Base-by-base conservation (phyloP, 768 basidiomycete genomes). In the Hydnomerulius pinastri region DNA sequence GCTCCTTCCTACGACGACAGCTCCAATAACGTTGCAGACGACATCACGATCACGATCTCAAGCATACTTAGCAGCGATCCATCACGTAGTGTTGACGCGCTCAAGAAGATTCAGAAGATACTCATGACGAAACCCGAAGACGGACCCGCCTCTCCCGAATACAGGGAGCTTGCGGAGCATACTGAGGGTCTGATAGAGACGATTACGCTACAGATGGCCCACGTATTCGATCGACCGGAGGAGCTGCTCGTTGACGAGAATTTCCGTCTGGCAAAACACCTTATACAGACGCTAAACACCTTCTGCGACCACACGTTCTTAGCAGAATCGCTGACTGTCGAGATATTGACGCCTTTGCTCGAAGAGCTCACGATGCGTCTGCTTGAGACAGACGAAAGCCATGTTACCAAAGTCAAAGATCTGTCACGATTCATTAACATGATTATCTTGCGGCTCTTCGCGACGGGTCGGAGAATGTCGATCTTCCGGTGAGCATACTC, bases 351-450 rank as follows among this genome's bases (percentile, higher is more conserved):
- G 9, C 82, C 86, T 1, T 72, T 99, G n/a, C 74, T 98, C 48
- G 91, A 94, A 61, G 94, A 98, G 70, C 72, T 99, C 58, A 96
- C 96, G 0, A 69, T 92, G 30, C 86, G 96, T 6, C 79, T 99
- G 18, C 79, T 99, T 17, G 91, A 97, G 66, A 98, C 96, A 24
- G 96, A 98, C 63, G 91, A 94, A 59, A 92, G 85, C 57, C 70
- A 77, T 13, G 80, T 89, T 40, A 83, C 82, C 65, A 88, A 92
- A 63, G 83, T 97, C 35, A 92, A 94, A 64, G 97, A 98, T 64
- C 64, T 98, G 50, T 94, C 93, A 5, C 84, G 91, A 43, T 98
- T 97, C 69, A 95, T 99, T 72, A 99, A 99, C 69, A 95, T 98
- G 91, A 94, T 98, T 50, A 88, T 98, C 54, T 75, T 99, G 50